These are phyloP conservation scores for Aspergillus chevalieri DNA, from an alignment of 2,329 filamentous ascomycete genomes.

Conservation along the genomic window DNA sequence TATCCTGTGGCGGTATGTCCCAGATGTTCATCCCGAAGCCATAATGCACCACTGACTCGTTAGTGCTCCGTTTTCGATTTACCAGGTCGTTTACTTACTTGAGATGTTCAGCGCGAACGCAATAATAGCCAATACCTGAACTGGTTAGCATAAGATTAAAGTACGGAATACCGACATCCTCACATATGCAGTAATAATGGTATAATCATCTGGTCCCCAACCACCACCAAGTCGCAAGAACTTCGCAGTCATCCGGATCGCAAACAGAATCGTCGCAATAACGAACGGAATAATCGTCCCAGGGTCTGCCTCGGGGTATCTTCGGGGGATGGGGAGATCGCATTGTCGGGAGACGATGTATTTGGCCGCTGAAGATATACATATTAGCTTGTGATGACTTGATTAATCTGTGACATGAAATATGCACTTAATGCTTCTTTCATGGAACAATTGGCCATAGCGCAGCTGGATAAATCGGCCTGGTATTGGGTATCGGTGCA, in stretches of 20 bases:
- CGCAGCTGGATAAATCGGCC: neutral
- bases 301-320: slow-evolving; percentile 1
- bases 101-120: slow-evolving; percentile 7
- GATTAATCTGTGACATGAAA: neutral
- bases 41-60: slow-evolving; percentile 12
- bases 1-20: slow-evolving; percentile 13
- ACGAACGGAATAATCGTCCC: slow-evolving; percentile 1
- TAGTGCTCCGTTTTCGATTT: neutral
- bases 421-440: neutral
- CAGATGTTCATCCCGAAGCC: slow-evolving; percentile 20
- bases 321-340: neutral
- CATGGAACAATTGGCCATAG: neutral
- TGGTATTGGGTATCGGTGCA: slow-evolving; percentile 1
- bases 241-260: slow-evolving; percentile 1
- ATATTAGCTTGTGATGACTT: neutral
- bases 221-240: slow-evolving; percentile 1
- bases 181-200: slow-evolving; percentile 11
- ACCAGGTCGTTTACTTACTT: slow-evolving; percentile 4
- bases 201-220: slow-evolving; percentile 5
- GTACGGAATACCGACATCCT: neutral
- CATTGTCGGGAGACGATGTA: slow-evolving; percentile 1
- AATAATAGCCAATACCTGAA: slow-evolving; percentile 7
- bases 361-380: neutral
- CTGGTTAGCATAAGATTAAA: neutral
- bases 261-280: slow-evolving; percentile 2